phyloP scores from a whole-genome alignment of 176 grass and related monocot genomes.

The Leersia perrieri region DNA sequence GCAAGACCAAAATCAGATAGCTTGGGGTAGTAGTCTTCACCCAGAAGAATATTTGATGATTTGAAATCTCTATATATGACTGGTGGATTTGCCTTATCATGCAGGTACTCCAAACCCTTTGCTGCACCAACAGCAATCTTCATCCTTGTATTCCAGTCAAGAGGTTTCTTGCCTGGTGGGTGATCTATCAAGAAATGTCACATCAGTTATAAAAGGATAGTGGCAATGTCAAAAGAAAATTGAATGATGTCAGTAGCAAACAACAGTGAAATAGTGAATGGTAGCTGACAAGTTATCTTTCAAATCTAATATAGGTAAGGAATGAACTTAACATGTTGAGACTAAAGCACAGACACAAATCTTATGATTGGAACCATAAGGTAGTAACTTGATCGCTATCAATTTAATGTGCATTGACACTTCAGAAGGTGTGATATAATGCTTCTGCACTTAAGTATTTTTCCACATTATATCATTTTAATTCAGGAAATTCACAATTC shows the following conservation, averaged over 20 bases:
- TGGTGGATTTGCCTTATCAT: conserved; percentile 88
- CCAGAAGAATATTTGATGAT: conserved; percentile 94
- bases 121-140: conserved; percentile 93
- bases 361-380: neutral
- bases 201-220: conserved; percentile 30
- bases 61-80: conserved; percentile 99
- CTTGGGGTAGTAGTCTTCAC: conserved; percentile 80
- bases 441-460: conserved; percentile 8
- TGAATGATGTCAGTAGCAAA: neutral
- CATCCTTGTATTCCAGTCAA: conserved; percentile 95
- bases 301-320: neutral
- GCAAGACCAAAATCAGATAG: conserved; percentile 98
- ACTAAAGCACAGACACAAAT: conserved; percentile 14
- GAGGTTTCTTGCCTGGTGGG: conserved; percentile 69
- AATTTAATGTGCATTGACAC: conserved; percentile 22
- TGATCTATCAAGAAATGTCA: conserved; percentile 45
- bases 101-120: conserved; percentile 90
- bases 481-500: conserved; percentile 1
- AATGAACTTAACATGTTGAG: conserved; percentile 17
- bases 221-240: conserved; percentile 13
- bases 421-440: neutral
- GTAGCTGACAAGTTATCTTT: neutral
- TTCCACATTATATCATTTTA: conserved; percentile 9
- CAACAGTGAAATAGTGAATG: neutral
- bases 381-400: neutral